Conservation (phyloP, 108 stramenopile genomes). For the Skeletonema grethae region DNA sequence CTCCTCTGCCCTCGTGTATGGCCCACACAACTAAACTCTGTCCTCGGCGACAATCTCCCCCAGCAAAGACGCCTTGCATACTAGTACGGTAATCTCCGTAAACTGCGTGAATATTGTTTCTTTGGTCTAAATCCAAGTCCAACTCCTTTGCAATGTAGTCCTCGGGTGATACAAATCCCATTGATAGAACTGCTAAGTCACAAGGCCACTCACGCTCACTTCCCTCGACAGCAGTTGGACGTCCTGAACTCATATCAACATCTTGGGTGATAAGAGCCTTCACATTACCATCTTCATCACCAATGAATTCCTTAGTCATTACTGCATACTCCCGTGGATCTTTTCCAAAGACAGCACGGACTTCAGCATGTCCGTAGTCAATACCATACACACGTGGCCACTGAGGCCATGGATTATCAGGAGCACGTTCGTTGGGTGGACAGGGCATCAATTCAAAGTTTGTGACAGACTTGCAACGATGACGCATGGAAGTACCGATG, state of each 20-base stretch:
- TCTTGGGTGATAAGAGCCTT: conserved; percentile 94
- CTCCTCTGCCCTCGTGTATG: conserved; percentile 97
- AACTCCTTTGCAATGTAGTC: conserved; percentile 78
- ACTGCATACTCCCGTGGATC: conserved; percentile 96
- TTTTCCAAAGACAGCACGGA: conserved; percentile 90
- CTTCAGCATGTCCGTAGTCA: conserved; percentile 98
- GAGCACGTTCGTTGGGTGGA: conserved; percentile 89
- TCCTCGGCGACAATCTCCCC: conserved; percentile 97
- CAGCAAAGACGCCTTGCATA: conserved; percentile 96
- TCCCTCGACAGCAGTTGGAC: conserved; percentile 85
- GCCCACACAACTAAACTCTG: conserved; percentile 98
- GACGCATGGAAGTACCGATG: conserved; percentile 97
- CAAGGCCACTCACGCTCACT: conserved; percentile 93
- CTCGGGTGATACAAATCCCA: conserved; percentile 98
- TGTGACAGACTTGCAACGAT: conserved; percentile 93
- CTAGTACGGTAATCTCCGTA: conserved; percentile 95
- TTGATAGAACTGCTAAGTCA: conserved; percentile 91
- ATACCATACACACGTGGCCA: conserved; percentile 96
- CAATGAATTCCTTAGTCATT: conserved; percentile 95
- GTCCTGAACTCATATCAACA: conserved; percentile 86
- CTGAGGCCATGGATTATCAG: conserved; percentile 97
- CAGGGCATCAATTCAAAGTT: conserved; percentile 98
- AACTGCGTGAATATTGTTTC: conserved; percentile 95
- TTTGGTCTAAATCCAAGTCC: conserved; percentile 86
- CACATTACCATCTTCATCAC: conserved; percentile 90